phyloP scores from a whole-genome alignment of 2,329 filamentous ascomycete species.

The Mariannaea sp. region DNA sequence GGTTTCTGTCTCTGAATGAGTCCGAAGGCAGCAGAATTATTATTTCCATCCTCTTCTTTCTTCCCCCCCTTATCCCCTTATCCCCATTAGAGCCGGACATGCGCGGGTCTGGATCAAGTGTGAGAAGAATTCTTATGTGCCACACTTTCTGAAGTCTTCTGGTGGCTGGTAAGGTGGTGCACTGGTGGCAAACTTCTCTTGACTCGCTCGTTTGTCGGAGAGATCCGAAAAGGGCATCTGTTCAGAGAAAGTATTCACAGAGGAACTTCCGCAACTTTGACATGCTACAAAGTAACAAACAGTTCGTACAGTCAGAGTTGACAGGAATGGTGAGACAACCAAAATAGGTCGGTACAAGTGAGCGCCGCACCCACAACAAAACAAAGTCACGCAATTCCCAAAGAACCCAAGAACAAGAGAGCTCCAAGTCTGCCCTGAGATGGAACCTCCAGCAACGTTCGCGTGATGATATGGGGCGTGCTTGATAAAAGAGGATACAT shows the following conservation, averaged over 20 bases:
- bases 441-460: slow-evolving; percentile 14
- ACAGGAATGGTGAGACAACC: slow-evolving; percentile 16
- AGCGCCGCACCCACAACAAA: too few species aligned
- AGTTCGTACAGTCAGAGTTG: not conserved
- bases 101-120: too few species aligned
- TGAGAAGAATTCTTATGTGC: slow-evolving; percentile 4
- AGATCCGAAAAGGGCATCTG: slow-evolving; percentile 13
- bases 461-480: slow-evolving; percentile 15
- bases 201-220: slow-evolving; percentile 23
- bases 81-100: too few species aligned
- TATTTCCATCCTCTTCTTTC: too few species aligned
- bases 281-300: too few species aligned
- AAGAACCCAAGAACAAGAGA: too few species aligned
- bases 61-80: too few species aligned
- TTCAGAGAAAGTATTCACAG: not conserved
- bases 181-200: slow-evolving; percentile 35
- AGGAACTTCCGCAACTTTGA: not conserved
- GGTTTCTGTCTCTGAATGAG: not conserved
- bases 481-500: too few species aligned
- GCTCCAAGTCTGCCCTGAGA: not conserved
- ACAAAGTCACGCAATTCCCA: slow-evolving; percentile 10
- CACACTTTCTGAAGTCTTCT: slow-evolving; percentile 16
- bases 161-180: slow-evolving; percentile 34
- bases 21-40: slow-evolving; percentile 7
- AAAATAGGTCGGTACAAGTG: too few species aligned